Evolutionary conservation across 2,329 filamentous ascomycete species (phyloP).

Genomic region (Trichoderma koningiopsis): DNA sequence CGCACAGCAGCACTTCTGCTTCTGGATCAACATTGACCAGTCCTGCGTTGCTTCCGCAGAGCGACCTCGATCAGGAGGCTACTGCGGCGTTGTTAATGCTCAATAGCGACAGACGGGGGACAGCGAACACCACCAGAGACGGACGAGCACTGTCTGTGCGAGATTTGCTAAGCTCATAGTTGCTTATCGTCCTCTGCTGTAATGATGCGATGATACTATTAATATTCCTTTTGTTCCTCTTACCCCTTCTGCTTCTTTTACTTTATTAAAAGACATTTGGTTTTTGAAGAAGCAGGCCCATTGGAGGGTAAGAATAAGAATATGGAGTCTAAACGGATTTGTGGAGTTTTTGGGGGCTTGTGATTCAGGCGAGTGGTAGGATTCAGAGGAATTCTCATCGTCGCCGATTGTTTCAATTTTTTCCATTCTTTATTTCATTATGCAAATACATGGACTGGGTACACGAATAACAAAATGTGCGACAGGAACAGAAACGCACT

Average conservation of each 20-base stretch:
- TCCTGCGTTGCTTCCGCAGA: slow-evolving; percentile 57
- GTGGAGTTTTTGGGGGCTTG: not conserved
- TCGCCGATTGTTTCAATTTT: not conserved
- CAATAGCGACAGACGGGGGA: slow-evolving; percentile 71
- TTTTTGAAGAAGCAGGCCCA: not conserved
- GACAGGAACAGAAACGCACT: slow-evolving; percentile 7
- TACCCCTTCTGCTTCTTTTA: too few relatives aligned
- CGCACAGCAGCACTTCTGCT: slow-evolving; percentile 46
- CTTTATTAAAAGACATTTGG: too few relatives aligned
- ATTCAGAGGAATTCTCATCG: not conserved
- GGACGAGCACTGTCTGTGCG: slow-evolving; percentile 56
- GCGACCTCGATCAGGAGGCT: slow-evolving; percentile 71
- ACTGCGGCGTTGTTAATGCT: slow-evolving; percentile 87
- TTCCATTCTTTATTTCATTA: not conserved
- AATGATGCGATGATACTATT: slow-evolving; percentile 1
- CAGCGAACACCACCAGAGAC: slow-evolving; percentile 29
- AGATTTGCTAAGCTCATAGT: slow-evolving; percentile 56
- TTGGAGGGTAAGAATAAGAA: not conserved
- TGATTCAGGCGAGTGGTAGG: not conserved
- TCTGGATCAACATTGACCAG: slow-evolving; percentile 60
- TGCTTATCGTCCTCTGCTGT: not conserved
- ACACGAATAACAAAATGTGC: not conserved
- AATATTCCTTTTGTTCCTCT: not conserved
- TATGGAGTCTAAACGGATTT: not conserved
- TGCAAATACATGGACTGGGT: not conserved